Evolutionary conservation across 495 filamentous ascomycete species (phyloP), one percentile per base, ranked within the genome.

Genomic region (Neurospora sp.): DNA sequence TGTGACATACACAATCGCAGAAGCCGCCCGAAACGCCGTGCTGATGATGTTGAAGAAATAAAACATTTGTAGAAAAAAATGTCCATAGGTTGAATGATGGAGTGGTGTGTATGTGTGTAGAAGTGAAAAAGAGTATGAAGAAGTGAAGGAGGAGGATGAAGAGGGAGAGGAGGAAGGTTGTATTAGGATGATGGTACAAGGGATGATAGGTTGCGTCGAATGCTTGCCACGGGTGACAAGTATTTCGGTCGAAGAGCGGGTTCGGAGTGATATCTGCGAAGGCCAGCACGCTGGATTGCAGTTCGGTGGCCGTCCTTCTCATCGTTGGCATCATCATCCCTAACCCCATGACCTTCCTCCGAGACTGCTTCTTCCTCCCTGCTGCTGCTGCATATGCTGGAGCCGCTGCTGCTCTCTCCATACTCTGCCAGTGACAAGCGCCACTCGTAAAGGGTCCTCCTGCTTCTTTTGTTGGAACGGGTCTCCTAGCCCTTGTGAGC

Each of bases 401-500:
- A 59, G 20, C 20, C 20, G 20, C 10, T 59, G 48, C 54, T 66
- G 54, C 54, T 66, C 54, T 37, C 54, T 18, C 54, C 54, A 66
- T 66, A 66, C 27, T 66, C 54, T 31, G 54, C 54, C 54, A 66
- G 54, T 66, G 54, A 66, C 54, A 66, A 0, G 54, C 54, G 54
- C 54, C 54, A 66, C 54, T 66, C 54, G 2, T 66, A 66, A 31
- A 35, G 14, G 0, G 23, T 35, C 54, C 54, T 35, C 54, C 23
- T 66, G 54, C 54, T 66, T 66, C 54, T 18, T 18, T 66, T 35
- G 54, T 35, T 16, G 14, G 54, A 35, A 16, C 27, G 14, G 54
- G 54, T 4, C 27, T 66, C 54, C 54, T 66, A 66, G 14, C 54
- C 54, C 54, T 74, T 71, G 73, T 74, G 72, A 18, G 39, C 69